Conservation (phyloP, 2,329 filamentous ascomycete genomes). For the Ophiostoma fasciatum region DNA sequence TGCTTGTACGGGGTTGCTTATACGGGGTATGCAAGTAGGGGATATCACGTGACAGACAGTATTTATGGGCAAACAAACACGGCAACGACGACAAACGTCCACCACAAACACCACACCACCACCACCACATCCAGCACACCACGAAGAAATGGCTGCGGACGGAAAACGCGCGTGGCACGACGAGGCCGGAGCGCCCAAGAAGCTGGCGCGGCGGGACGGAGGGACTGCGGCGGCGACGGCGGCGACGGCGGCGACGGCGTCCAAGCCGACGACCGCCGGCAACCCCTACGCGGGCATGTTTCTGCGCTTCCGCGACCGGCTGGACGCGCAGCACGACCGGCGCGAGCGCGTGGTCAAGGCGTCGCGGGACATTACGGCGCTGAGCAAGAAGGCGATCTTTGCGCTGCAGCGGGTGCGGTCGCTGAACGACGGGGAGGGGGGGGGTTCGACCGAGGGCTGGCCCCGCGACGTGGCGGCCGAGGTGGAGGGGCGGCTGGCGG, state of each 20-base stretch:
- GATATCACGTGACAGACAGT: too few species aligned
- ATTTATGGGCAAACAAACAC: too few species aligned
- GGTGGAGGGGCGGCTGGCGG: slow-evolving; percentile 50
- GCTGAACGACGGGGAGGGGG: too few species aligned
- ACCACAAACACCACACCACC: background rate
- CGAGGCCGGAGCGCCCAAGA: slow-evolving; percentile 19
- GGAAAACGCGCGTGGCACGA: slow-evolving; percentile 38
- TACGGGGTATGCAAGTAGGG: too few species aligned
- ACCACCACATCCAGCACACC: background rate
- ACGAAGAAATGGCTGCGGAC: slow-evolving; percentile 8
- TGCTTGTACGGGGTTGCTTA: too few species aligned
- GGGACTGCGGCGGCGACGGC: background rate
- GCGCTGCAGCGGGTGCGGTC: slow-evolving; percentile 61
- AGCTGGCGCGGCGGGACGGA: slow-evolving; percentile 6
- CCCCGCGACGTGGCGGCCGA: slow-evolving; percentile 57
- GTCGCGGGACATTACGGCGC: slow-evolving; percentile 79
- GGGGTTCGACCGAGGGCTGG: slow-evolving; percentile 28
- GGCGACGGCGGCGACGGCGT: slow-evolving; percentile 11
- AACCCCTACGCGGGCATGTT: slow-evolving; percentile 60
- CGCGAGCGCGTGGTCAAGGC: slow-evolving; percentile 82
- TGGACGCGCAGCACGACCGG: slow-evolving; percentile 90
- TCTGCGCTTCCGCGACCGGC: slow-evolving; percentile 66
- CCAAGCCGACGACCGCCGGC: slow-evolving; percentile 21
- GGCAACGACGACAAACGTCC: background rate
- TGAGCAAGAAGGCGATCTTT: slow-evolving; percentile 96